Base-by-base conservation (phyloP, 2,329 filamentous ascomycete species). In the Penicillium brevicompactum region DNA sequence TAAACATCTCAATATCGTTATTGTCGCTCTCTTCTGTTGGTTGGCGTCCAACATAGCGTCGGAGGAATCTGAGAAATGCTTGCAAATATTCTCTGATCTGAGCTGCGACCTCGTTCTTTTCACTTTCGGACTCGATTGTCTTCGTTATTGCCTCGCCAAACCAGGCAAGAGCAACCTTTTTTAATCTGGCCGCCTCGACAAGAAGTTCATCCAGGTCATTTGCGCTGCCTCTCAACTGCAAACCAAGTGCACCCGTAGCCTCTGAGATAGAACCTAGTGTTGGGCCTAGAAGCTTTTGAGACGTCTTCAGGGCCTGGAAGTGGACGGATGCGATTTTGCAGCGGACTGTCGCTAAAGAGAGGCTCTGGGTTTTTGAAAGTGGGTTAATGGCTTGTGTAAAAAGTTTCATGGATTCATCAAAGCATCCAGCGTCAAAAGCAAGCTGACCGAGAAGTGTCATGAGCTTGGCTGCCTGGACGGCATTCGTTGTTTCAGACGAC, bases 151-250 rank as follows among this genome's bases (percentile, higher is more conserved):
- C 49, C 11, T 73, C 68, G 2, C 72, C 71, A 53, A 74, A 67
- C 62, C 67, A 70, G 41, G 65, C 65, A 66, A 78, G 74, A 4
- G 74, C 63, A 27, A 70, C 48, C 53, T 77, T 79, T 54, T 78
- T 78, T 32, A 79, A 62, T 55, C 70, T 74, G 4, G 75, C 73
- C 22, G 75, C 67, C 59, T 76, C 74, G 42, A 78, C 65, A 13
- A 79, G 61, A 5, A 79, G 62, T 32, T 78, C 76, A 54, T 79
- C 77, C n/a, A 79, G 56, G 32, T 78, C 76, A 40, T 60, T 65
- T 9, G 69, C 54, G 27, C 67, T 77, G 4, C 76, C 77, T 56
- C 72, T 73, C 9, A 77, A 55, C 24, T 72, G 69, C 30, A 73
- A 60, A 14, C 67, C 70, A 32, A 79, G 57, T 10, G 69, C 64